Base-by-base conservation (phyloP, 345 rosid species). In the Boechera divaricarpa region DNA sequence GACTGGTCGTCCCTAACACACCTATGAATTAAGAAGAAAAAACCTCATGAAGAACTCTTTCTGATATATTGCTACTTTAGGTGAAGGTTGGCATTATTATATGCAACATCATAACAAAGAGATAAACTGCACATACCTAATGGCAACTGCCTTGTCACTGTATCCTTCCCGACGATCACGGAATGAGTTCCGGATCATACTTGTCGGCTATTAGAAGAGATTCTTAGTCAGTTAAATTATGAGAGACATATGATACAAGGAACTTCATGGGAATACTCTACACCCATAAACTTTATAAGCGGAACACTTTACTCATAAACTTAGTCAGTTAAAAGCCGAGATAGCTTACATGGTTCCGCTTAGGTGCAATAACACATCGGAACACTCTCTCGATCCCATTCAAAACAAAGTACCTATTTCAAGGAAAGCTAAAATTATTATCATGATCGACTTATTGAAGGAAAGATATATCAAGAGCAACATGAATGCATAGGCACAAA, bases 331-430 rank as follows among this genome's bases (percentile, higher is more conserved):
- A 70, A 49, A 66, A 73, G 2, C 54, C 73, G 12, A 36, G 41
- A 39, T 18, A 33, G 79, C 98, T 88, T 86, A 94, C 99, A 84
- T 92, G 94, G 84, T 95, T 95, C 60, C 89, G 81, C 80, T 95
- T 95, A 9, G 93, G 96, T 83, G 92, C 75, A 81, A 95, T 90
- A 65, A 95, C 79, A 77, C 84, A 79, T 65, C 98, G 94, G 65
- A 86, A 91, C 77, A 95, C 98, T 77, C 97, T 89, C 85, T 95
- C 99, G 10, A 95, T 89, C 72, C 99, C 99, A 74, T 95, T 92
- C 83, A 95, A 76, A 70, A 95, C 75, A 81, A 92, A 91, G 81
- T 89, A 95, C 56, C 99, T 95, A 71, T 74, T 78, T 44, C 51
- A 47, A 83, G 59, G 13, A 77, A 76, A 79, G 58, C 13, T 38